Evolutionary conservation across 148 eudicot species (phyloP), one percentile per base, ranked within the genome.

Genomic region (Rhododendron molle): DNA sequence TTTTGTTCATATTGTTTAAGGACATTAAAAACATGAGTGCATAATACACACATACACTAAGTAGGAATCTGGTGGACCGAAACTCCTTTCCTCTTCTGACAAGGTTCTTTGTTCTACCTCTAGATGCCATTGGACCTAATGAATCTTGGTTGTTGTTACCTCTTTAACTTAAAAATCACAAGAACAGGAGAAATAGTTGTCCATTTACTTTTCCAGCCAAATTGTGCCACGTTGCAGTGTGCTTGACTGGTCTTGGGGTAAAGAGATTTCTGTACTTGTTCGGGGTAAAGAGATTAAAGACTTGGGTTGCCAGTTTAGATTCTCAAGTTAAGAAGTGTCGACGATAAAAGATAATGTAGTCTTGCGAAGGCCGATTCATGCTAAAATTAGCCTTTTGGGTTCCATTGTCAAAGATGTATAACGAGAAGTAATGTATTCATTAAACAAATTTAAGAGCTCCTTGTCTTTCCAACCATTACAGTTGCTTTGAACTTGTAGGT

Each of bases 401-500:
- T 78, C 81, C 54, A n/a, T n/a, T 78, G n/a, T 78, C 20, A 23
- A 40, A 43, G 81, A 78, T n/a, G 52, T n/a, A 38, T 23, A 23
- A 47, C 5, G 34, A 44, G 54, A 83, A 20, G 62, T 21, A 8
- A 28, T 82, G 15, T 28, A 13, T 72, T 11, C 34, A 12, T 52
- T 54, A 72, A 52, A 52, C 80, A 83, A 50, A 74, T 71, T 5
- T 83, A 15, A 49, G 5, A 72, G 46, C 85, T 56, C 28, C 56
- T 23, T 46, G 18, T 71, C 67, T 49, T 78, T 36, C 80, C 77
- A 62, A 62, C 32, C 76, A 52, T 78, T 84, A 44, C 47, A 81
- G 78, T 80, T 85, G 38, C 56, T 78, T 80, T 77, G 86, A 81
- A 84, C 56, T 88, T 90, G 81, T 87, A 97, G 98, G 93, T 86